These are phyloP conservation scores for Cryphonectria parasitica DNA, from an alignment of 2,329 filamentous ascomycete species.

Conservation along the genomic window DNA sequence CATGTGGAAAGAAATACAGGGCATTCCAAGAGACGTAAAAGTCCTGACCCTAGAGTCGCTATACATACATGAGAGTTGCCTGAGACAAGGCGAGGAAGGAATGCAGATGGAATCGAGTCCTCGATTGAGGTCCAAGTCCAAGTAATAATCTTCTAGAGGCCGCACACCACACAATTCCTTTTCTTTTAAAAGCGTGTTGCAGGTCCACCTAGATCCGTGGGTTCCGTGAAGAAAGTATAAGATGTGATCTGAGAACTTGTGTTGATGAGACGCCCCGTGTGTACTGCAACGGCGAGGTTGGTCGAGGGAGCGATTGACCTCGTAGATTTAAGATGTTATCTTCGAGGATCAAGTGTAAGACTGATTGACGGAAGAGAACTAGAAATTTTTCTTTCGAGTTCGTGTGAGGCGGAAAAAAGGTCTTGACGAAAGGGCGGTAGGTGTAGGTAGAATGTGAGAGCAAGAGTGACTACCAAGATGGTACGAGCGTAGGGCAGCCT, in stretches of 20 bases:
- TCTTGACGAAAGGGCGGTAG: background rate
- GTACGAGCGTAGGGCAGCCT: constrained; percentile 14
- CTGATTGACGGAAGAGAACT: background rate
- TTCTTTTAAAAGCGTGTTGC: background rate
- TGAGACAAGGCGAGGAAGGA: background rate
- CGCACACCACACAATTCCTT: background rate
- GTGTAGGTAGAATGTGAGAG: background rate
- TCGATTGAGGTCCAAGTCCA: background rate
- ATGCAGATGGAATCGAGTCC: background rate
- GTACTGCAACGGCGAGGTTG: background rate
- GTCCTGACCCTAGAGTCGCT: background rate
- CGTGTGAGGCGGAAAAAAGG: no score
- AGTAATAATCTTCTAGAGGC: background rate
- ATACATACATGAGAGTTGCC: background rate
- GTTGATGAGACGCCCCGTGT: background rate
- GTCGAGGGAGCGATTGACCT: background rate
- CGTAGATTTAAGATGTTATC: background rate
- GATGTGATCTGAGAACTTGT: background rate
- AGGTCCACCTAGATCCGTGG: background rate
- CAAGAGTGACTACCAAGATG: constrained; percentile 1
- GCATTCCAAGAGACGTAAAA: background rate
- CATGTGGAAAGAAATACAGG: background rate
- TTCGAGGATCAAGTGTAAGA: background rate
- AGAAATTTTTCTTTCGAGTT: background rate
- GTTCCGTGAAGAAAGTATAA: background rate